Percentiles rank a stretch among this genome's conserved stretches.
Conservation (phyloP, 1,284 basidiomycete genomes). For the Rhodotorula sp. region DNA sequence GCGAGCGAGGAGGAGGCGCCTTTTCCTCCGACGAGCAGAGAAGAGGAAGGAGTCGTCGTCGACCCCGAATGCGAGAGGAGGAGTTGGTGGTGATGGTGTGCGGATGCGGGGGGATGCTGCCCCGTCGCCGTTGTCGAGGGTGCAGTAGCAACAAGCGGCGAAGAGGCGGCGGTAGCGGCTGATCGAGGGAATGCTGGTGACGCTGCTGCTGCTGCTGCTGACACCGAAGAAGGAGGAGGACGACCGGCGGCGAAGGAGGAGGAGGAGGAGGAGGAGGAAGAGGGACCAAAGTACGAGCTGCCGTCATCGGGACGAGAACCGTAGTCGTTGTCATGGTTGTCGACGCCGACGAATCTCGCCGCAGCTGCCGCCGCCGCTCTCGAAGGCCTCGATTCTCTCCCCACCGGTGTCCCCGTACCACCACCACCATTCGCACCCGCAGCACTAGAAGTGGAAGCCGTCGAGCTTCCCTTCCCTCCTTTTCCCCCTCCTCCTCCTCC, state of each 20-base stretch:
- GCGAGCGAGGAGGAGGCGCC: no score
- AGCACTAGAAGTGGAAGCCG: no score
- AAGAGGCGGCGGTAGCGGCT: no score
- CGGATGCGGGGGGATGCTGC: no score
- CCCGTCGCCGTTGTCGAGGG: background rate
- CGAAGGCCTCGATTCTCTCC: background rate
- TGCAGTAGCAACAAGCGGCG: no score
- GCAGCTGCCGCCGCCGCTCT: background rate
- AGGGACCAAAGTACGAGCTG: background rate
- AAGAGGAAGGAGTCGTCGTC: background rate
- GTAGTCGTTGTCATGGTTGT: background rate
- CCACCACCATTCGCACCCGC: no score
- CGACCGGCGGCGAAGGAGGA: no score
- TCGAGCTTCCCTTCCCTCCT: background rate
- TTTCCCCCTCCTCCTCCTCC: background rate
- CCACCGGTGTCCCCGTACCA: background rate
- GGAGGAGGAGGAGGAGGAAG: background rate
- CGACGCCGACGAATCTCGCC: background rate
- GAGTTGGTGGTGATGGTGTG: background rate
- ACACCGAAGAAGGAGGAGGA: no score
- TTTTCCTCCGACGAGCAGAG: background rate
- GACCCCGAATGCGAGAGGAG: no score
- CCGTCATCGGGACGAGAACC: background rate
- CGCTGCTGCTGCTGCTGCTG: no score
- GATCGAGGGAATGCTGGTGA: no score